Percentiles rank a stretch among this genome's conserved stretches.
These are phyloP conservation scores for Symbiodinium pilosum DNA, from an alignment of 73 alveolate species.

Conservation along the genomic window DNA sequence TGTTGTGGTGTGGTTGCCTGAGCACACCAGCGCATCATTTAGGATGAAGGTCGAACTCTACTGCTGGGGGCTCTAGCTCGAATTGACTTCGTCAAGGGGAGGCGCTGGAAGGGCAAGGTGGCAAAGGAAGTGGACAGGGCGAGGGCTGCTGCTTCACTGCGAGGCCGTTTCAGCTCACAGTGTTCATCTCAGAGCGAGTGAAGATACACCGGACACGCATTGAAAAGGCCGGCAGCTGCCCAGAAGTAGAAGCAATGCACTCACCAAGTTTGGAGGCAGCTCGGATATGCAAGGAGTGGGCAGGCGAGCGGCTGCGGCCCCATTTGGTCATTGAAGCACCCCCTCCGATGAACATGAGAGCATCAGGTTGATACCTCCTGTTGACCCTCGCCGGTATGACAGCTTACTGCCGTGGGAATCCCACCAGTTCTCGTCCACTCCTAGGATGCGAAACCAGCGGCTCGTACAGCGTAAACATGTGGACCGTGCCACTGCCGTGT, in stretches of 20 bases:
- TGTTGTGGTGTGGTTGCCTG: not conserved
- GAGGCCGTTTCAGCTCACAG: constrained; percentile 83
- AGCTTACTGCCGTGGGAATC: constrained; percentile 49
- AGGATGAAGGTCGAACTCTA: constrained; percentile 66
- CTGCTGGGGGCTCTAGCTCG: constrained; percentile 77
- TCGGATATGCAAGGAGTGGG: constrained; percentile 63
- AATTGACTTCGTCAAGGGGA: constrained; percentile 58
- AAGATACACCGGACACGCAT: constrained; percentile 73
- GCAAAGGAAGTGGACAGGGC: not conserved
- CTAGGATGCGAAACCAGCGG: not conserved
- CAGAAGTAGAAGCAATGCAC: not conserved
- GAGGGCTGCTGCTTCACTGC: not conserved
- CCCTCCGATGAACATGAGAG: not conserved
- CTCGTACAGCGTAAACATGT: too few relatives aligned
- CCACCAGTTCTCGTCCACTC: constrained; percentile 14
- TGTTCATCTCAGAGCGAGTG: constrained; percentile 34
- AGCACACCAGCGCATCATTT: not conserved
- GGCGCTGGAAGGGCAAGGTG: too few relatives aligned
- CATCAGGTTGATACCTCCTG: constrained; percentile 44
- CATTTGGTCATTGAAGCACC: not conserved
- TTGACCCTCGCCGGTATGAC: constrained; percentile 9
- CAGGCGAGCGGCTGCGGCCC: constrained; percentile 8
- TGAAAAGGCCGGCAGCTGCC: constrained; percentile 36
- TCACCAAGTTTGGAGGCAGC: not conserved
- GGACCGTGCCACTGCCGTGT: too few relatives aligned